Base-by-base conservation (phyloP, 495 filamentous ascomycete genomes). In the Neohortaea acidophila region DNA sequence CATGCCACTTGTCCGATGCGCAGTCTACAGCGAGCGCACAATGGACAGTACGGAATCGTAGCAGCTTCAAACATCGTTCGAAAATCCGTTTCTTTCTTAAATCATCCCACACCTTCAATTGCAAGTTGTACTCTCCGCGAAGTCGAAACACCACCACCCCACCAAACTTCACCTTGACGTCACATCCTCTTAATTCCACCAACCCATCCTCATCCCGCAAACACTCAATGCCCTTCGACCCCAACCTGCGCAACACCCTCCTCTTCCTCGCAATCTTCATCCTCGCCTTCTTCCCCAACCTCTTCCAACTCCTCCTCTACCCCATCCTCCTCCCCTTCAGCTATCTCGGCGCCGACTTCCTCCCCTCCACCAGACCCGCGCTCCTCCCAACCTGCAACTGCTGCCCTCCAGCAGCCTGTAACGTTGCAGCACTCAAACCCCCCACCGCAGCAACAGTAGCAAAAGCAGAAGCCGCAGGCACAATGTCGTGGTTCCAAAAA, bases 401-500 rank as follows among this genome's bases (percentile, higher is more conserved):
- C 41, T 53, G 42, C 24, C 40, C 49, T 21, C 45, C 41, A 10
- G 22, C 35, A 5, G 35, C 13, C 22, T 50, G 47, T 38, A 46
- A 36, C 19, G 53, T 39, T 43, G 43, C 38, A 17, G 52, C 52
- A 31, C 20, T 38, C 32, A 17, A 36, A 37, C 38, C 12, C 51
- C 53, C 28, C 18, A 37, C 30, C 35, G 39, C 14, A 9, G 21
- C 35, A 14, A 33, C 36, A 39, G n/a, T 39, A 44, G 44, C 37
- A 23, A 19, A 41, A 34, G 23, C 25, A 27, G 27, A 19, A 33
- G 9, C 38, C 20, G 28, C 44, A 20, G 21, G 47, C 17, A 66
- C 52, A 30, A 84, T 79, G 74, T 64, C 69, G 56, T 87, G 82
- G 83, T 67, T 61, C 45, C 85, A 93, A 56, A 89, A 84, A 56